Percentiles rank a stretch among this genome's conserved stretches.
Conservation (phyloP, 768 basidiomycete genomes). For the Polyporus arcularius region DNA sequence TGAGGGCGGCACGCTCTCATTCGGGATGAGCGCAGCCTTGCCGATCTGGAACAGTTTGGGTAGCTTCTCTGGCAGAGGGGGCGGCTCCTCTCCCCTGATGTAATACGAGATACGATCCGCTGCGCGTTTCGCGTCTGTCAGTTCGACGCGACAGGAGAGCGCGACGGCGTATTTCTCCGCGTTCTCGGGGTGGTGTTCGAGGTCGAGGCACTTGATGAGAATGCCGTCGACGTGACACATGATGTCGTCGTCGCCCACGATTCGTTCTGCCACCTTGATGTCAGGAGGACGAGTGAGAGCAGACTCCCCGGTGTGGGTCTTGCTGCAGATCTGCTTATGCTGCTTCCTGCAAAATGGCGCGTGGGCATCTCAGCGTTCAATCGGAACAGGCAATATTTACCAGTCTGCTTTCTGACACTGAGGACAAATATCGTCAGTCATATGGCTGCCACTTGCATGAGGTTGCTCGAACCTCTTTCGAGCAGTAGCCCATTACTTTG, state of each 20-base stretch:
- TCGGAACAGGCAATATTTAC: neutral
- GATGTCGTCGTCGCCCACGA: conserved; percentile 10
- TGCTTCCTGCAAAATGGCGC: conserved; percentile 8
- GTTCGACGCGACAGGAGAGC: conserved; percentile 5
- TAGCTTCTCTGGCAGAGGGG: conserved; percentile 8
- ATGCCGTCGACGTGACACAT: conserved; percentile 16
- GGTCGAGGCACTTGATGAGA: conserved; percentile 18
- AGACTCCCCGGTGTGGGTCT: neutral
- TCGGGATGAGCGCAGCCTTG: conserved; percentile 3
- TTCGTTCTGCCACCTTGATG: conserved; percentile 16
- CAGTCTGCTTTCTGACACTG: conserved; percentile 17
- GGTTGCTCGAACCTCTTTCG: conserved; percentile 5
- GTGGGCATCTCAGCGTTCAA: neutral
- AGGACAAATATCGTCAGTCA: neutral
- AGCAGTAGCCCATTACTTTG: conserved; percentile 18
- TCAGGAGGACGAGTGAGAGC: conserved; percentile 2
- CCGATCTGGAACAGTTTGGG: conserved; percentile 18
- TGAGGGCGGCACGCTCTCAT: conserved; percentile 6
- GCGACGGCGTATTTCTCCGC: conserved; percentile 6
- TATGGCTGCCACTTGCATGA: neutral
- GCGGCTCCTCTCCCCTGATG: conserved; percentile 7
- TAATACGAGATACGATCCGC: neutral
- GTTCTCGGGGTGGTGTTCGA: conserved; percentile 17
- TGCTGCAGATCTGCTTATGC: conserved; percentile 12
- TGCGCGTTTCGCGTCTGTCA: conserved; percentile 1